Evolutionary conservation across 768 basidiomycete genomes (phyloP).

Genomic region (Clitopilus hobsonii): DNA sequence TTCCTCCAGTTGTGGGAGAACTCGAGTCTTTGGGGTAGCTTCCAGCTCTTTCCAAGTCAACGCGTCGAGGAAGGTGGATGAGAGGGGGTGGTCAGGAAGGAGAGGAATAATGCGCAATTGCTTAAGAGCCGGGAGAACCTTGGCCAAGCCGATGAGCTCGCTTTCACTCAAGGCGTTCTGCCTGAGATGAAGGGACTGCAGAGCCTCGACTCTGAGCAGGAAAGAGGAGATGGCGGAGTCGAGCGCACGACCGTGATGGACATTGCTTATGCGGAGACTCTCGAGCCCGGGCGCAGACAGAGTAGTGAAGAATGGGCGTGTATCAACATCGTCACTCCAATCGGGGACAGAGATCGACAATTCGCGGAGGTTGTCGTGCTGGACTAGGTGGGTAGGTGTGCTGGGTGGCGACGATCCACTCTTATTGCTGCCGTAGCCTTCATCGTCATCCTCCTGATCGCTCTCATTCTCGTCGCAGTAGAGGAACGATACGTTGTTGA

Average conservation of each 20-base stretch:
- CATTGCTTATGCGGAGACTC: constrained; percentile 33
- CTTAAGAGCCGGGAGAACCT: constrained; percentile 26
- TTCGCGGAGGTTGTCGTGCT: constrained; percentile 26
- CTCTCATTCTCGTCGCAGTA: constrained; percentile 7
- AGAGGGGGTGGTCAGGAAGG: constrained; percentile 22
- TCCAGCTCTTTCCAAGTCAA: constrained; percentile 16
- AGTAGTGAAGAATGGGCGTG: constrained; percentile 28
- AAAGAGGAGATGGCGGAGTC: constrained; percentile 27
- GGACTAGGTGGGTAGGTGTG: constrained; percentile 10
- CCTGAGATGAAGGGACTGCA: constrained; percentile 32
- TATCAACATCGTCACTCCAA: constrained; percentile 29
- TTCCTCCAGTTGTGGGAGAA: constrained; percentile 28
- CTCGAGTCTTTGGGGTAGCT: constrained; percentile 13
- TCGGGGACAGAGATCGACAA: constrained; percentile 32
- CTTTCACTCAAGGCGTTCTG: constrained; percentile 30
- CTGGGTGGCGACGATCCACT: background rate
- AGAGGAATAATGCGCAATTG: constrained; percentile 25
- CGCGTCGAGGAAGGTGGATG: constrained; percentile 29
- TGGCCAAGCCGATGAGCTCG: constrained; percentile 27
- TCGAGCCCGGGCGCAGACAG: constrained; percentile 30
- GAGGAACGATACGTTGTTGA: constrained; percentile 14
- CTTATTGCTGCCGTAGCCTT: background rate
- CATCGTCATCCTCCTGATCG: background rate
- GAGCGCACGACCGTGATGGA: constrained; percentile 23
- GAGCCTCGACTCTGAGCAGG: constrained; percentile 23